A percentile compares a stretch with the other conserved stretches of the same genome.
Evolutionary conservation across 345 rosid genomes (phyloP).

Genomic region (Aquilaria yunnanensis): DNA sequence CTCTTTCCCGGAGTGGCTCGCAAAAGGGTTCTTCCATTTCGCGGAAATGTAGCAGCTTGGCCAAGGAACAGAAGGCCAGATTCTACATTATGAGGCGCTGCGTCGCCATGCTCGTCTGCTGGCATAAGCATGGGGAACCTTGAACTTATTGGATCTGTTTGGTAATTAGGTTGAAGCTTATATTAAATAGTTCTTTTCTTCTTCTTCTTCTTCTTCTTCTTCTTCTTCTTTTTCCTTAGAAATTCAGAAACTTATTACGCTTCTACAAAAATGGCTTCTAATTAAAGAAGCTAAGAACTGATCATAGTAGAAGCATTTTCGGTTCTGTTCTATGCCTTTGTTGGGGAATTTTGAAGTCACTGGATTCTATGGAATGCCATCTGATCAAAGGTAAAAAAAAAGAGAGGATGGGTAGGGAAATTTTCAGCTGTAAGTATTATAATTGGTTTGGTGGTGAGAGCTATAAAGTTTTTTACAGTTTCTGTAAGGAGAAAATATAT

Average conservation of each 20-base stretch:
- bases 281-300: not conserved
- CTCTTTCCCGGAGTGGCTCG: slow-evolving; percentile 41
- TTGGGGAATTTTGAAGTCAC: slow-evolving; percentile 10
- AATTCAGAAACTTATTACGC: no score
- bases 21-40: slow-evolving; percentile 58
- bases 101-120: slow-evolving; percentile 98
- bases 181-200: not conserved
- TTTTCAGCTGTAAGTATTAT: slow-evolving; percentile 8
- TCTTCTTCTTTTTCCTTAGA: not conserved
- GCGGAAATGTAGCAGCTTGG: slow-evolving; percentile 74
- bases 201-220: slow-evolving; percentile 15
- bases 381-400: slow-evolving; percentile 3
- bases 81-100: slow-evolving; percentile 96
- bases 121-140: slow-evolving; percentile 94
- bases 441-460: slow-evolving; percentile 16
- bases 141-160: slow-evolving; percentile 11
- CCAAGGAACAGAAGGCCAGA: slow-evolving; percentile 94
- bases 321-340: slow-evolving; percentile 19
- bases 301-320: not conserved
- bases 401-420: no score
- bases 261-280: no score
- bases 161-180: no score
- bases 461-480: slow-evolving; percentile 27
- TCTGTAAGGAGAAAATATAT: slow-evolving; percentile 30
- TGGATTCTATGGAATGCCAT: slow-evolving; percentile 13